These are phyloP conservation scores for Pugionium dolabratum DNA, from an alignment of 345 rosid species.

Conservation along the genomic window DNA sequence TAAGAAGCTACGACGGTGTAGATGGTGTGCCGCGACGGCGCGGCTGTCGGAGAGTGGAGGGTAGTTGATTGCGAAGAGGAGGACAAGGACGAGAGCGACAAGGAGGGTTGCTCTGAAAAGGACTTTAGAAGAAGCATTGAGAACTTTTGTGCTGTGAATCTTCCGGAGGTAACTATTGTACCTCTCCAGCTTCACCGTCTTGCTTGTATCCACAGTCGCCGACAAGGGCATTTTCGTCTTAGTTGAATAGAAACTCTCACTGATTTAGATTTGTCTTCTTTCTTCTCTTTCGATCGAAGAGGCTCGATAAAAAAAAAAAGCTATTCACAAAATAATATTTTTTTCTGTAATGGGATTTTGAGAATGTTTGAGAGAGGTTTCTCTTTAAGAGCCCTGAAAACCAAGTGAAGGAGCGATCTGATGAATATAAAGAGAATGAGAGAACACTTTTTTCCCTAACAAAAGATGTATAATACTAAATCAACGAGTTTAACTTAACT, in stretches of 20 bases:
- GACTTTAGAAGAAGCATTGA: conserved; percentile 82
- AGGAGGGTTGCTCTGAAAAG: conserved; percentile 82
- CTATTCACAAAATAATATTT: neutral
- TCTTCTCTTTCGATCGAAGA: neutral
- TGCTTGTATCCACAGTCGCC: conserved; percentile 80
- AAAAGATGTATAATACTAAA: conserved; percentile 9
- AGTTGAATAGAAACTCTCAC: neutral
- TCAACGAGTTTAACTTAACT: conserved; percentile 11
- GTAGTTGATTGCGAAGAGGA: conserved; percentile 73
- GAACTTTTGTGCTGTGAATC: conserved; percentile 67
- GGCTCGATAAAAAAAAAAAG: neutral
- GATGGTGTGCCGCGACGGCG: conserved; percentile 40
- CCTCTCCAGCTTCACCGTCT: conserved; percentile 82
- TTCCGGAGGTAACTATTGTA: conserved; percentile 83
- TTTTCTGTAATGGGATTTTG: neutral
- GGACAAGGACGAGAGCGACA: conserved; percentile 69
- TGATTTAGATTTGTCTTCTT: neutral
- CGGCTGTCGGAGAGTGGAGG: conserved; percentile 65
- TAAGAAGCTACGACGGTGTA: conserved; percentile 55
- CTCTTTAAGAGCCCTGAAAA: conserved; percentile 41
- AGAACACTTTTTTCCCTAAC: conserved; percentile 39
- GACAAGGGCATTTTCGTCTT: conserved; percentile 59
- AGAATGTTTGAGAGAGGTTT: conserved; percentile 35
- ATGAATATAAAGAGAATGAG: conserved; percentile 40
- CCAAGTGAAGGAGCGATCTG: conserved; percentile 29